Conservation (phyloP, 2,329 filamentous ascomycete genomes). For the Truncatella angustata region DNA sequence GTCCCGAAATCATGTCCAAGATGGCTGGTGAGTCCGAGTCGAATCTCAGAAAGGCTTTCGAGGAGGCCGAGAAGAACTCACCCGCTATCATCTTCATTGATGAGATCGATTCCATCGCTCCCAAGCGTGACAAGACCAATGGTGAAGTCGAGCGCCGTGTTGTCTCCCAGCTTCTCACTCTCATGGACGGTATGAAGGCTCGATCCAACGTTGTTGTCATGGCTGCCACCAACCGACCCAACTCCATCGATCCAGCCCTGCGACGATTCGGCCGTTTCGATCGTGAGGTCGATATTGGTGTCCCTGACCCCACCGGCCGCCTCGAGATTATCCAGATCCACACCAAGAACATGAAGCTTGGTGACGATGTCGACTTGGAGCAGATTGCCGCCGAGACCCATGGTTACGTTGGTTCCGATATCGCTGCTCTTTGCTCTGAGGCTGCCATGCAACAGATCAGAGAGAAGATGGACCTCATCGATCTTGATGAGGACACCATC, state of each 20-base stretch:
- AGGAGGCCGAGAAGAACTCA: constrained; percentile 99
- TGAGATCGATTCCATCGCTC: constrained; percentile 98
- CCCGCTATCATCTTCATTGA: constrained; percentile 99
- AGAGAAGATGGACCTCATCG: constrained; percentile 99
- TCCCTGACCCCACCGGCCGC: constrained; percentile 95
- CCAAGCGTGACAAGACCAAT: constrained; percentile 99
- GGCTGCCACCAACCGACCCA: constrained; percentile 97
- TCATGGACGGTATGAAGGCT: constrained; percentile 99
- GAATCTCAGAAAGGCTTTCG: constrained; percentile 97
- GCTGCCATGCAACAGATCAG: constrained; percentile 99
- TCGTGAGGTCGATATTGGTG: constrained; percentile 97
- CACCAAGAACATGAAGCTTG: constrained; percentile 99
- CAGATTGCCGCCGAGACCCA: constrained; percentile 96
- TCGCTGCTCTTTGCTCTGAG: constrained; percentile 97
- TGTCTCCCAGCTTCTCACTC: constrained; percentile 88
- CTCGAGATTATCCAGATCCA: constrained; percentile 99
- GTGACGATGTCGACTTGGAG: constrained; percentile 93
- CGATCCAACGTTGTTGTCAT: constrained; percentile 98
- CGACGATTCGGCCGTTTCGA: constrained; percentile 98
- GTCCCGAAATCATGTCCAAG: constrained; percentile 99
- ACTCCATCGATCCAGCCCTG: constrained; percentile 96
- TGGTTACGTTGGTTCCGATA: constrained; percentile 97
- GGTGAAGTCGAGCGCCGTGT: constrained; percentile 98
- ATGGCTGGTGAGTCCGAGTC: constrained; percentile 99
- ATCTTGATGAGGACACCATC: constrained; percentile 97